Percentiles rank a stretch among this genome's conserved stretches.
These are phyloP conservation scores for Amphibolis antarctica DNA, from an alignment of 106 monocot genomes.

Conservation along the genomic window DNA sequence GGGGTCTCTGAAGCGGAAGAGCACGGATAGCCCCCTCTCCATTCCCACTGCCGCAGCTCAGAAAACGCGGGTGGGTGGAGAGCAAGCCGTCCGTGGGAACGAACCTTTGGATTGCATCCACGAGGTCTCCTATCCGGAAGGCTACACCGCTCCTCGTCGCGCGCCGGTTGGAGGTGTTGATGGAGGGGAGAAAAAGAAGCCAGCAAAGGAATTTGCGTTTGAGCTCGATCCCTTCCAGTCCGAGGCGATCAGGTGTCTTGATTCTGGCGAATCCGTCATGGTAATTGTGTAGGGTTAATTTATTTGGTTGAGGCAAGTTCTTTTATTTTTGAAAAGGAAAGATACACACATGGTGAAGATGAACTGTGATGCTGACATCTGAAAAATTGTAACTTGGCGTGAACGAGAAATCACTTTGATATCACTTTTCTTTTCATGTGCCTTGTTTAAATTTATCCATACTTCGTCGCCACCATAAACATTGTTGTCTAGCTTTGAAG, in stretches of 20 bases:
- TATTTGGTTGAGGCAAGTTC: background rate
- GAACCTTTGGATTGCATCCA: slow-evolving; percentile 63
- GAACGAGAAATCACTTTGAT: too few species aligned
- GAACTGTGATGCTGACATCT: background rate
- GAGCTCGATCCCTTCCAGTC: slow-evolving; percentile 86
- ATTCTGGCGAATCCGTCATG: slow-evolving; percentile 92
- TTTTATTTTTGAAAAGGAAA: background rate
- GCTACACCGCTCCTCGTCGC: slow-evolving; percentile 23
- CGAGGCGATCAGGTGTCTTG: slow-evolving; percentile 73
- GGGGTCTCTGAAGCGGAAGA: slow-evolving; percentile 57
- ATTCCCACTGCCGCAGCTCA: background rate
- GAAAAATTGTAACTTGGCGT: too few species aligned
- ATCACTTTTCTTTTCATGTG: too few species aligned
- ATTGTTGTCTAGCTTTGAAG: too few species aligned
- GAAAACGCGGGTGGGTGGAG: slow-evolving; percentile 19
- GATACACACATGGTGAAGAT: background rate
- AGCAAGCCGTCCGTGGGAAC: slow-evolving; percentile 10
- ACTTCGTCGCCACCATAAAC: too few species aligned
- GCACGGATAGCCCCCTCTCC: slow-evolving; percentile 7
- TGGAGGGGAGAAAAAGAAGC: slow-evolving; percentile 20
- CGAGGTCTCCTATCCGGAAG: slow-evolving; percentile 84
- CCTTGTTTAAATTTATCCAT: too few species aligned
- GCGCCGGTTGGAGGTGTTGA: background rate
- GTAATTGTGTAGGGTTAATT: slow-evolving; percentile 18
- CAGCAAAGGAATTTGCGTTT: slow-evolving; percentile 52